Evolutionary conservation across 225 moss, liverwort and hornwort genomes (phyloP), one percentile per base, ranked within the genome.

Genomic region (Bryum argenteum): DNA sequence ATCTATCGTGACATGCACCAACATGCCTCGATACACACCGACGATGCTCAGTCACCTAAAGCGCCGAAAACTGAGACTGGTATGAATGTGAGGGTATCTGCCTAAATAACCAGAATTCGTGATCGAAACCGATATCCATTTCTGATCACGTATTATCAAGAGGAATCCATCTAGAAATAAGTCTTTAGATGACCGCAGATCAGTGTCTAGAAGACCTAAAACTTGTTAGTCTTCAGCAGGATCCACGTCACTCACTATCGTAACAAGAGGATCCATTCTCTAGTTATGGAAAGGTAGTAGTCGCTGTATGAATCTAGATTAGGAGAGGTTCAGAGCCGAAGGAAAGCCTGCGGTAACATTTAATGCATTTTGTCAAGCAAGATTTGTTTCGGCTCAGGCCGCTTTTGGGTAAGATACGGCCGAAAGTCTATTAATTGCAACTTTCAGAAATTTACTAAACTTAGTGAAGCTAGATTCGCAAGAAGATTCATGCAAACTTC

Each of bases 401-500:
- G 48, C 48, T 33, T 33, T 21, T 65, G 17, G 26, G 37, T 43
- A 43, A 10, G 39, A 39, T 50, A 40, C 12, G 45, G 69, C 37
- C 33, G 45, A 54, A 42, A 33, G 33, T 2, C 33, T 33, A 33
- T 33, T 33, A 33, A 33, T 33, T 62, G 54, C 16, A 62, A 6
- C 15, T 12, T 42, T 7, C 14, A 33, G 33, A 44, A 22, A 14
- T 21, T 2, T 2, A 44, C 63, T 67, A 68, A 19, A 28, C 3
- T 48, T 48, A 48, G 48, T n/a, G 64, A 63, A 63, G 24, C 24
- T 51, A 28, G 58, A 45, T 50, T 61, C 58, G 45, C 54, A 69
- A 61, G 5, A 39, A 14, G 63, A 64, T 33, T 33, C 33, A 73
- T 15, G 61, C 53, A 50, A 70, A 40, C 60, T 66, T 58, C 51